Evolutionary conservation across 352 stramenopile genomes (phyloP), one percentile per base, ranked within the genome.

Genomic region (Phytophthora sp.): DNA sequence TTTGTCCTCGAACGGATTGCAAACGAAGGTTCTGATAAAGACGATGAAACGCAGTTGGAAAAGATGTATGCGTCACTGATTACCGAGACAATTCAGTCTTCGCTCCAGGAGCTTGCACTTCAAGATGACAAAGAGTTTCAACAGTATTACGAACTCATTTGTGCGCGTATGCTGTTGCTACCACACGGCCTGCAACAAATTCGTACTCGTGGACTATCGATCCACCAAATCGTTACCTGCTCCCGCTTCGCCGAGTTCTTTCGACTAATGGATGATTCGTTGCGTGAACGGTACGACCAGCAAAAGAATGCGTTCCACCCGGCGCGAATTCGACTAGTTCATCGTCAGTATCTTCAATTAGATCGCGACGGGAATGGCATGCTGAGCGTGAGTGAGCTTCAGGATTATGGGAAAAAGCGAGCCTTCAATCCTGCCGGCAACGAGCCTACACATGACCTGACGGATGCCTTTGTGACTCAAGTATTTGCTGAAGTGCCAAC

Each of bases 81-180:
- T 21, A 54, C 56, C 4, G 61, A 71, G 10, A 38, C 24, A 8
- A 79, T 82, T 50, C 32, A 37, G 20, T 42, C 30, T 7, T 58
- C 76, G 23, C 66, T 26, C 3, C 15, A 26, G 31, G 13, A 66
- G 15, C 30, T 61, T 32, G 44, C 58, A 4, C n/a, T 84, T 10
- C 21, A 76, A 18, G 46, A 83, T 3, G 67, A 81, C 54, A 43
- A 66, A 27, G 77, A 82, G 2, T 87, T 91, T 20, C 20, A 51
- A 13, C 50, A 83, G 18, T 89, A 88, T 58, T 91, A 86, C 43
- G 43, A 84, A 23, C 62, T 89, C 21, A 91, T 89, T 38, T 88
- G 72, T 58, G 67, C 71, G 1, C 82, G 82, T 3, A 69, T 74
- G 35, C 38, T 91, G 17, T 43, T 89, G 10, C 66, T 88, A n/a